A percentile compares a stretch with the other conserved stretches of the same genome.
Evolutionary conservation across 2,329 filamentous ascomycete species (phyloP).

Genomic region (Pestalotiopsis sp.): DNA sequence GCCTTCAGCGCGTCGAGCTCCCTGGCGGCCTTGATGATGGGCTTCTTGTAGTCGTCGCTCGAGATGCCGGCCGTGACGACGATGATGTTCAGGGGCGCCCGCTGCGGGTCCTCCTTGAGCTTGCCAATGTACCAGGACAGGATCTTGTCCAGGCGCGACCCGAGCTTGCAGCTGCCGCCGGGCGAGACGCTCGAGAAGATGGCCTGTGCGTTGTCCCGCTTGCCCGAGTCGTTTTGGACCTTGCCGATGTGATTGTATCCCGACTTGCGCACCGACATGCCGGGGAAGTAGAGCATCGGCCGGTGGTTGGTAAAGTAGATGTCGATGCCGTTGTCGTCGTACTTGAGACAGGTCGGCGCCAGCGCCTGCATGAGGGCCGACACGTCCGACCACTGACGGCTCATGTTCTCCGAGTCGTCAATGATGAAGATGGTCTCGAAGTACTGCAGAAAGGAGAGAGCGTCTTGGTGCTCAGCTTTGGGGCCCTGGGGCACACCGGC

Average conservation of each 20-base stretch:
- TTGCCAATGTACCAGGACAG: slow-evolving; percentile 26
- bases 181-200: slow-evolving; percentile 26
- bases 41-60: slow-evolving; percentile 64
- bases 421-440: slow-evolving; percentile 78
- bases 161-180: slow-evolving; percentile 22
- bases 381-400: slow-evolving; percentile 65
- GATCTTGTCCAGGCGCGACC: slow-evolving; percentile 16
- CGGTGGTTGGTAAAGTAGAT: slow-evolving; percentile 71
- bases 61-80: slow-evolving; percentile 73
- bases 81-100: slow-evolving; percentile 69
- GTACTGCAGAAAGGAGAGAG: slow-evolving; percentile 63
- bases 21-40: slow-evolving; percentile 61
- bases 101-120: slow-evolving; percentile 5
- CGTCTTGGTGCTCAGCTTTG: slow-evolving; percentile 43
- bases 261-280: slow-evolving; percentile 5
- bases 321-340: slow-evolving; percentile 72
- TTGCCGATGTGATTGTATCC: slow-evolving; percentile 28
- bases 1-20: slow-evolving; percentile 63
- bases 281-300: slow-evolving; percentile 21
- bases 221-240: slow-evolving; percentile 17
- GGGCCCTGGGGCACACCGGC: slow-evolving; percentile 23
- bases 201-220: slow-evolving; percentile 29
- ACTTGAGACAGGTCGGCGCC: slow-evolving; percentile 67
- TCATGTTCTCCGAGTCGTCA: slow-evolving; percentile 74
- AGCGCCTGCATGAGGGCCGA: slow-evolving; percentile 63